Evolutionary conservation across 2,329 filamentous ascomycete genomes (phyloP).

Genomic region (Pseudocercospora fijiensis): DNA sequence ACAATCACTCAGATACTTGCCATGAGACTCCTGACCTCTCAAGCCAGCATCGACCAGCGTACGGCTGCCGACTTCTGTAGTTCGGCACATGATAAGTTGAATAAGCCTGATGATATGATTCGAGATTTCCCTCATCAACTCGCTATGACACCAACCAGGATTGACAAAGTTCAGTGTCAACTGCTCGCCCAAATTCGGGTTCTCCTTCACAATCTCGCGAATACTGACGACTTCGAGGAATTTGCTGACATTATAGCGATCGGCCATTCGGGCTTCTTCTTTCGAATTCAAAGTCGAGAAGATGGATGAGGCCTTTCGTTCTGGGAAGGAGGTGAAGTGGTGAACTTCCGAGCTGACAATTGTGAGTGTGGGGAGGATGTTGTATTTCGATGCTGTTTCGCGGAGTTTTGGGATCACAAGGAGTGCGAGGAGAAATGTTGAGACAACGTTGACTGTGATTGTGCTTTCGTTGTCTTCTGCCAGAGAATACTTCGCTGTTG

Average conservation of each 20-base stretch:
- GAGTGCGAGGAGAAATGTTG: constrained; percentile 52
- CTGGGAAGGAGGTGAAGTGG: constrained; percentile 36
- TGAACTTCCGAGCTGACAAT: constrained; percentile 50
- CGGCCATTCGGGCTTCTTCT: constrained; percentile 39
- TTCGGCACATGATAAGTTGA: constrained; percentile 34
- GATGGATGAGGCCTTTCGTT: constrained; percentile 40
- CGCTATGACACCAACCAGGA: constrained; percentile 54
- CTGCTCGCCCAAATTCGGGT: constrained; percentile 26
- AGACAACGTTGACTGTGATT: constrained; percentile 56
- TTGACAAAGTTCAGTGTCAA: constrained; percentile 55
- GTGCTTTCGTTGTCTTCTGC: constrained; percentile 50
- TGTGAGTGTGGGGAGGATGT: constrained; percentile 39
- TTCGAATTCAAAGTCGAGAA: constrained; percentile 43
- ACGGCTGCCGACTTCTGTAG: constrained; percentile 43
- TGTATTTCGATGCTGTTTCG: constrained; percentile 39
- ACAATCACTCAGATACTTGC: constrained; percentile 43
- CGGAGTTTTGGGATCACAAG: constrained; percentile 55
- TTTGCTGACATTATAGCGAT: constrained; percentile 50
- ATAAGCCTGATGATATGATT: constrained; percentile 19
- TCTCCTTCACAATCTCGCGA: constrained; percentile 37
- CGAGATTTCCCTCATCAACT: constrained; percentile 40
- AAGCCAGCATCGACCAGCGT: constrained; percentile 44
- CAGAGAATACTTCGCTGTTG: constrained; percentile 34
- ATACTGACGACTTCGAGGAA: constrained; percentile 50
- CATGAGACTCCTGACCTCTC: constrained; percentile 41